These are phyloP conservation scores for Hyaloscypha hepaticicola DNA, from an alignment of 495 filamentous ascomycete genomes.

Conservation along the genomic window DNA sequence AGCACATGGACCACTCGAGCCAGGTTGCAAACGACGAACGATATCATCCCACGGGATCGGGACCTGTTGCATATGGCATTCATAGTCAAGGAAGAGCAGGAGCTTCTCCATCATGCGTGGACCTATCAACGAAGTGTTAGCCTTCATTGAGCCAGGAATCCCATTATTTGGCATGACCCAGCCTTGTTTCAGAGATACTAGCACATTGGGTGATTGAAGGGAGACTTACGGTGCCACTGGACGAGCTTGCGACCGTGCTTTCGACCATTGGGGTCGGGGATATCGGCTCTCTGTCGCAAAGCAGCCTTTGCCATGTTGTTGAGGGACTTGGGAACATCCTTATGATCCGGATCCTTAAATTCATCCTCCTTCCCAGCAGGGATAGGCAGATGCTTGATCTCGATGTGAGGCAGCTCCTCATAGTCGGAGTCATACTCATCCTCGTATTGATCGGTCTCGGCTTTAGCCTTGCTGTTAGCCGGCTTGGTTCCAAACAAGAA, in stretches of 20 bases:
- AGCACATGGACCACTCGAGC: slow-evolving; percentile 32
- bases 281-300: neutral
- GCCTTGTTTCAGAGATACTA: neutral
- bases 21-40: slow-evolving; percentile 37
- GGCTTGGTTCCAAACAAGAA: too few species aligned
- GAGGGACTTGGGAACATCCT: neutral
- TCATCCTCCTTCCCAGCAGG: neutral
- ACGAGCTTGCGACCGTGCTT: slow-evolving; percentile 35
- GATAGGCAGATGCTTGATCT: too few species aligned
- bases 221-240: slow-evolving; percentile 37
- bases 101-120: slow-evolving; percentile 41
- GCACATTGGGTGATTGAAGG: neutral
- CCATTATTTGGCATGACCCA: too few species aligned
- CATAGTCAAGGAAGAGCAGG: slow-evolving; percentile 36
- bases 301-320: slow-evolving; percentile 7
- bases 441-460: too few species aligned
- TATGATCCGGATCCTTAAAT: neutral
- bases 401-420: neutral
- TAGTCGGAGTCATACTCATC: neutral
- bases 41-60: slow-evolving; percentile 36
- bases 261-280: slow-evolving; percentile 34
- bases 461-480: neutral
- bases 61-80: slow-evolving; percentile 29
- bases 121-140: slow-evolving; percentile 28
- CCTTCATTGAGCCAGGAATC: too few species aligned